Evolutionary conservation across 768 basidiomycete genomes (phyloP), one percentile per base, ranked within the genome.

Genomic region (Scleroderma bovista): DNA sequence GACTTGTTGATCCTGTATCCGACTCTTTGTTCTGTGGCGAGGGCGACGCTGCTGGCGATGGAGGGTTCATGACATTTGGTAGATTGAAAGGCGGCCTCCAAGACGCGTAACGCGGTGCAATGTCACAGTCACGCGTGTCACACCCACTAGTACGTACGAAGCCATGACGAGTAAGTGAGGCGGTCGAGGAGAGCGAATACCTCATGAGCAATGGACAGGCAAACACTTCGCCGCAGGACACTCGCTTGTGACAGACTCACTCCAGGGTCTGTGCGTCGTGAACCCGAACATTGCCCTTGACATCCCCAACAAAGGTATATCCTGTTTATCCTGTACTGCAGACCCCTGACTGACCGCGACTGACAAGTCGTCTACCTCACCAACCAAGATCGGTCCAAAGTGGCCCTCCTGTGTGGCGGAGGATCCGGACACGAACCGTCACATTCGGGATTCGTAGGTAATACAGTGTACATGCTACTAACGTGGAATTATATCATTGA

Each of bases 401-500:
- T 93, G 38, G 79, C 86, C 2, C 71, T 93, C 13, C 73, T 93
- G 57, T 90, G 86, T 58, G 90, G 90, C 9, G 90, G 91, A 6
- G 90, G 91, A 29, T 81, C 85, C 22, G 89, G 94, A 5, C 94
- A 96, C 62, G 94, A 96, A 60, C 94, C 94, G 7, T 80, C 92
- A 15, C 92, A 93, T 68, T 80, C 89, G 5, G 88, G 81, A 2
- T 93, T 88, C 58, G 92, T 95, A n/a, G 93, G 91, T 85, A 54
- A 55, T 44, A 44, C 13, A 16, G 13, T 44, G 17, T 29, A 32
- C 13, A 31, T 34, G 17, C 13, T n/a, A n/a, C n/a, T n/a, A 20
- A 24, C 53, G 31, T 40, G 37, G 9, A 24, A 23, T 38, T 9
- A 51, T 44, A 1, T 22, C 22, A n/a, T n/a, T n/a, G 26, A 29